Evolutionary conservation across 179 eudicot species (phyloP), one percentile per base, ranked within the genome.

Genomic region (Vitellaria paradoxa): DNA sequence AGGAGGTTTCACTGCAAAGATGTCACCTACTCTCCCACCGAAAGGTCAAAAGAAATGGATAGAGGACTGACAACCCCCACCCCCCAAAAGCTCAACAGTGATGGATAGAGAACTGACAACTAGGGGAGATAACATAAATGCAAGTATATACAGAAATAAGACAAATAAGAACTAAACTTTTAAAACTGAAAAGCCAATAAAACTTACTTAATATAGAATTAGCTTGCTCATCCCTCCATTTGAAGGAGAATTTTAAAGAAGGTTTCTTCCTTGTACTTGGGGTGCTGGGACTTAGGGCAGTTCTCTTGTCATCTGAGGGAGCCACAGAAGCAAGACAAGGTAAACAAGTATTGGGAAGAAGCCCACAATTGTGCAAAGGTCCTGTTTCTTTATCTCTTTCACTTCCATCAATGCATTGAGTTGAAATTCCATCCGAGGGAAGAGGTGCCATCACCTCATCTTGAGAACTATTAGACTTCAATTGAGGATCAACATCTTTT

Each of bases 311-410:
- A 70, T 70, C 74, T 2, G 61, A 24, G 42, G 42, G 9, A 70
- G 6, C 74, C 23, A 13, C 61, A 53, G 61, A 24, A 26, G 74
- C 74, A 70, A 24, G 74, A 70, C 62, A 52, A 70, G 74, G 74
- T 53, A 70, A 70, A 70, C 74, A 70, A 70, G 57, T 52, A 52
- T 52, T 70, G 21, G 20, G 9, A 50, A 70, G 74, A 70, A 70
- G 74, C 17, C 74, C 74, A 52, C 74, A 70, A 21, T 52, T 50
- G 7, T 70, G 61, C 61, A 70, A 52, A 5, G 26, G 42, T 52
- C 74, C 74, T 23, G 74, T 17, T 53, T 52, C 74, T 2, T 24
- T 26, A 7, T 70, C 61, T 50, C 74, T 70, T 30, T 52, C 74
- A 14, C 62, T 70, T 52, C 60, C 74, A 50, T 70, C 62, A 0